phyloP scores from a whole-genome alignment of 2,329 filamentous ascomycete genomes.

The Emmonsia crescens region DNA sequence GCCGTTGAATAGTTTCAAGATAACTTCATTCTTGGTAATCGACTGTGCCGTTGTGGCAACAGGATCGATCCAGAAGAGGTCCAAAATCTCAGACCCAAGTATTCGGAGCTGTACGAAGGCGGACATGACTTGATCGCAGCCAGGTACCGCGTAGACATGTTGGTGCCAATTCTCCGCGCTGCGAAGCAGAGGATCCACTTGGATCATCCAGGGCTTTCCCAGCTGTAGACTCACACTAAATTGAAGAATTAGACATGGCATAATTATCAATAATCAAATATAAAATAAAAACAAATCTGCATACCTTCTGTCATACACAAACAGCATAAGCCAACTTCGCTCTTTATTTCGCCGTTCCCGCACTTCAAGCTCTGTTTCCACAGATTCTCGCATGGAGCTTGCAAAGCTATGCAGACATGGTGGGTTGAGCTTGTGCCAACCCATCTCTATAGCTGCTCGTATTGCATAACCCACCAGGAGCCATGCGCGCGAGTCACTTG shows the following conservation, averaged over 20 bases:
- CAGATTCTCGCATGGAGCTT: neutral
- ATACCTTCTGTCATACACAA: conserved; percentile 33
- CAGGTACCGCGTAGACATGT: conserved; percentile 20
- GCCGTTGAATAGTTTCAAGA: conserved; percentile 13
- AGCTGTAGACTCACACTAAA: conserved; percentile 32
- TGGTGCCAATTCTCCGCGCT: conserved; percentile 28
- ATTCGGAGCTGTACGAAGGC: conserved; percentile 29
- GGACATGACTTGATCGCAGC: conserved; percentile 26
- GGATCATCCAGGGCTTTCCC: conserved; percentile 36
- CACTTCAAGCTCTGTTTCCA: conserved; percentile 10
- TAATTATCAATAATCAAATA: neutral
- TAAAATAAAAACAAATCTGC: neutral
- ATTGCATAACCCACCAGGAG: conserved; percentile 32
- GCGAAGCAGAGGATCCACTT: conserved; percentile 28
- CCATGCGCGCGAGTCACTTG: conserved; percentile 33
- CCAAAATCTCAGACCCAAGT: conserved; percentile 27
- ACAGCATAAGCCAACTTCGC: conserved; percentile 30
- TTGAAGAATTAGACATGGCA: neutral
- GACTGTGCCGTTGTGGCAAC: conserved; percentile 8
- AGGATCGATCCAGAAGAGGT: conserved; percentile 16
- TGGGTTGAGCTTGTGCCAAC: conserved; percentile 13
- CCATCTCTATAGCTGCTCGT: conserved; percentile 31
- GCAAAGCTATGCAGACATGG: neutral
- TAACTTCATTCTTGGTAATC: conserved; percentile 12
- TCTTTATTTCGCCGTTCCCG: conserved; percentile 27